Evolutionary conservation across 139 green algal species (phyloP), one percentile per base, ranked within the genome.

Genomic region (Trebouxia sp.): DNA sequence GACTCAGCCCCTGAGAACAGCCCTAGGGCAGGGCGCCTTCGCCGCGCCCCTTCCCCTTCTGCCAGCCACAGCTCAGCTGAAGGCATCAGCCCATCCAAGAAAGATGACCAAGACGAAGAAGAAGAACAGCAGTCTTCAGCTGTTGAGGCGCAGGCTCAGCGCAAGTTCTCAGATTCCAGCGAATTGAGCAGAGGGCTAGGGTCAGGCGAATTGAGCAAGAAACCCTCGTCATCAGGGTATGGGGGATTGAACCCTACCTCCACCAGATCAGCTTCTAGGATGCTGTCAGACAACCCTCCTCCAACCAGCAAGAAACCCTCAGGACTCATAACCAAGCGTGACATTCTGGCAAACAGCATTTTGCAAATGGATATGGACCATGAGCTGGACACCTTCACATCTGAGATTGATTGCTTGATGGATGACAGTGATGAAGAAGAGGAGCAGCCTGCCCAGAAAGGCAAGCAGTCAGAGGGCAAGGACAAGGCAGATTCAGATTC

Each of bases 281-380:
- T 72, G 62, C 32, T 72, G 62, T 72, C 62, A 45, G 62, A 72
- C 11, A 43, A 26, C 14, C 62, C 62, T 14, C 62, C 62, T 72
- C 62, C 62, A 14, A 72, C 62, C 32, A 72, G 32, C 62, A 72
- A 72, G 35, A 72, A 45, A 41, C 62, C 62, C 32, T 72, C 62
- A 7, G 62, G 62, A 17, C 62, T 35, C 11, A 15, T 72, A 12
- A 72, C 3, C 62, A 72, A 41, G 62, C 62, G 30, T 72, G 62
- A 72, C 32, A 14, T 72, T 10, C 6, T 72, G 6, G 62, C 62
- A 12, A 72, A 72, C 35, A 42, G n/a, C 62, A 42, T 72, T 8
- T 35, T 72, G 1, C 62, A 72, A 30, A 43, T 72, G 62, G 62
- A 72, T 17, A 72, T 72, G 62, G 35, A 42, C 32, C 37, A 42